Evolutionary conservation across 768 basidiomycete species (phyloP), one percentile per base, ranked within the genome.

Genomic region (Xanthoconium stramineum): DNA sequence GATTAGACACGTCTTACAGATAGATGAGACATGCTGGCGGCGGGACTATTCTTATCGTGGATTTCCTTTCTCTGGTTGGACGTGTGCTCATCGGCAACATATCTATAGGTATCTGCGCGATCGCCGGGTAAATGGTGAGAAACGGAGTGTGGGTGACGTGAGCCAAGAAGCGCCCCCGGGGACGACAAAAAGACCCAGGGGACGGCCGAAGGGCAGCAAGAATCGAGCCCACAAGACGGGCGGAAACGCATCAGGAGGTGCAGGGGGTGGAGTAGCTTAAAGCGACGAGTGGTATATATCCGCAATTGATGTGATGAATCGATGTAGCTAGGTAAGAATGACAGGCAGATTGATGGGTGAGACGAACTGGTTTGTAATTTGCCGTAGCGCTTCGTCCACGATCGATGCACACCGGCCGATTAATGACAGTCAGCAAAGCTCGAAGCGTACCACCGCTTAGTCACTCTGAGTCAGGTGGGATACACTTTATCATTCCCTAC

Each of bases 161-260:
- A 68, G 47, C 44, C 58, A 57, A 72, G 78, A 68, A 66, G 74
- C 39, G 17, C 50, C 66, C 6, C 29, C 60, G 37, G 58, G 63
- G 1, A 60, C 68, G 14, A 62, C 67, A 8, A 88, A 86, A 58
- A 71, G 85, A 14, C 83, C 86, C 0, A 74, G 86, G 42, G 86
- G 86, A 29, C 72, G 86, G 10, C 86, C 86, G 35, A 85, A 84
- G 63, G 87, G 87, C 3, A 89, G 86, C 66, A 87, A 85, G 69
- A 88, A 86, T 32, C 68, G 70, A 47, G 58, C 58, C 0, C 57
- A 63, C 47, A 66, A 52, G 50, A 10, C 62, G 39, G 57, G 61
- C 15, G 68, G 63, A 17, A 56, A 60, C 42, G 50, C 35, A 13
- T 38, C 59, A 20, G 63, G 61, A 19, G 44, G 24, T 13, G 42